Evolutionary conservation across 2,329 filamentous ascomycete genomes (phyloP), one percentile per base, ranked within the genome.

Genomic region (Trichophyton verrucosum): DNA sequence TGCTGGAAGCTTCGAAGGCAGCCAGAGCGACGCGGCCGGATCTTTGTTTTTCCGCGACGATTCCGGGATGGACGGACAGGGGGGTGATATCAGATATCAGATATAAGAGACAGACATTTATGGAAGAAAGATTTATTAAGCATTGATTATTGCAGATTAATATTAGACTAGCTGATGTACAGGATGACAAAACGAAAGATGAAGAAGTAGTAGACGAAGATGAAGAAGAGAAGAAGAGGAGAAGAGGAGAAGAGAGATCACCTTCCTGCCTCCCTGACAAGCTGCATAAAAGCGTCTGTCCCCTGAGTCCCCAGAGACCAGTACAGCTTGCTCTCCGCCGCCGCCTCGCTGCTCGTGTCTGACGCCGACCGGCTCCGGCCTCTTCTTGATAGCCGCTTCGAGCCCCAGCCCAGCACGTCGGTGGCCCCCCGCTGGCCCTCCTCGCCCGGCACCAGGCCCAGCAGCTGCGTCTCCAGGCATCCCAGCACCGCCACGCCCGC

Each of bases 401-500:
- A 64, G 9, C 70, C 70, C 68, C 68, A 71, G 47, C 69, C 70
- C 20, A 72, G 62, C 58, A 70, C 66, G 44, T 66, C 67, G 40
- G 65, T 64, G 30, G 67, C 68, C 1, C 64, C 63, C 46, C 64
- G 61, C 56, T 66, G 64, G 24, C 72, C 69, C 60, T 76, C 68
- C 27, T 75, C 70, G 57, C 76, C 72, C 1, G 71, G 66, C 20
- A 68, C 69, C 57, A 78, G 71, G 3, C 71, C 70, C 57, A 76
- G 73, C 0, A 78, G 61, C 61, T 77, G 76, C 2, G 71, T 58
- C 63, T 78, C 74, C 11, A 78, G 68, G 61, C 73, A 72, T 22
- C 76, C 75, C 3, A 78, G 66, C 30, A 76, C 64, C 1, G 76
- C 76, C 40, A 78, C 74, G 1, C 75, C 76, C 2, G 76, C 70